Evolutionary conservation across 228 moss, liverwort and hornwort genomes (phyloP), one percentile per base, ranked within the genome.

Genomic region (Sphagnum magellanicum): DNA sequence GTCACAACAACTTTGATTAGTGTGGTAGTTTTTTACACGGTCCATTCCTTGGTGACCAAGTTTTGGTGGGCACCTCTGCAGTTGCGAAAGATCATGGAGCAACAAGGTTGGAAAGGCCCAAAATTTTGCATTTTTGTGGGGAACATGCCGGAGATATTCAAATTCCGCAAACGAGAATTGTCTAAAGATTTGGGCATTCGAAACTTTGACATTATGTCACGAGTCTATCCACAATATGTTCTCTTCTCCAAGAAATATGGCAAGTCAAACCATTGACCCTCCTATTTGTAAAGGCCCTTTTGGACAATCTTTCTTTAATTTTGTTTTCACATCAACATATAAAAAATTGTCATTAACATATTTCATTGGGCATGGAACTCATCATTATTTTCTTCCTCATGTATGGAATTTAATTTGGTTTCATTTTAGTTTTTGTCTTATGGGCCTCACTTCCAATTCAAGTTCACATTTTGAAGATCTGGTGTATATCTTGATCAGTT

Each of bases 21-120:
- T 48, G 65, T 61, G 53, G 50, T 74, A 15, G 11, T 70, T 6
- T 68, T 74, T 51, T 47, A 51, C 50, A 52, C 50, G 4, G 0
- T 52, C 1, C 12, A 81, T 50, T 57, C 65, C 57, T 55, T 84
- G 62, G 12, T 72, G 70, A 75, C 63, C 58, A 5, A 62, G 4
- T 71, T 16, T 12, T 78, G 32, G 46, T 81, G 75, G 32, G 72
- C 81, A 16, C 84, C 84, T 3, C 48, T 78, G 61, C 51, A 70
- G 60, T 74, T 84, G 50, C 51, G 57, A 15, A 69, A 64, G 71
- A 70, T 74, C 60, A 76, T 84, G 81, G 72, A 71, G 15, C 72
- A 65, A 53, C 84, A 84, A 64, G 84, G 79, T 0, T 74, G 81
- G 32, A 16, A 14, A 1, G 84, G 84, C 50, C 84, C 84, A 0